A percentile compares a stretch with the other conserved stretches of the same genome.
phyloP scores from a whole-genome alignment of 148 eudicot genomes.

The Cornus suecica region DNA sequence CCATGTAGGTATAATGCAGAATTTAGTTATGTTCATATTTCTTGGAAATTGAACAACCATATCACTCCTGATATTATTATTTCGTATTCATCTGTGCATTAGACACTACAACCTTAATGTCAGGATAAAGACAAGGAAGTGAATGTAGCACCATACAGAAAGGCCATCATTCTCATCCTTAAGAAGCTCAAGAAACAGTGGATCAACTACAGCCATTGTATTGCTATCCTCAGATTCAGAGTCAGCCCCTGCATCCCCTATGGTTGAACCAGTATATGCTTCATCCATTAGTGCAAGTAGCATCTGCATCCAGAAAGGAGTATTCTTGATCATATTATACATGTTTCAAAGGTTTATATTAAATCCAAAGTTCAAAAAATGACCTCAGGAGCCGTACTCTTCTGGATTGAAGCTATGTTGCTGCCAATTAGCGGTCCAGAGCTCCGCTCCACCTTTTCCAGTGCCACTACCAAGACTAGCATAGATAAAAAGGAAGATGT shows the following conservation, averaged over 20 bases:
- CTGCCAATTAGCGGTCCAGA: slow-evolving; percentile 88
- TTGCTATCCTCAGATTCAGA: slow-evolving; percentile 91
- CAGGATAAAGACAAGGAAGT: background rate
- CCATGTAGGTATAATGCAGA: background rate
- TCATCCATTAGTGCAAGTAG: slow-evolving; percentile 97
- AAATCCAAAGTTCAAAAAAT: slow-evolving; percentile 18
- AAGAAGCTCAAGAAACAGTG: slow-evolving; percentile 89
- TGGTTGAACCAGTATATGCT: slow-evolving; percentile 99
- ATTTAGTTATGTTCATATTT: background rate
- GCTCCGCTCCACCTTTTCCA: slow-evolving; percentile 89
- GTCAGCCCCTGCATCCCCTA: slow-evolving; percentile 93
- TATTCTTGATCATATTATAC: slow-evolving; percentile 6
- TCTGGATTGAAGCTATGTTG: slow-evolving; percentile 95
- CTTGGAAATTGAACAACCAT: background rate
- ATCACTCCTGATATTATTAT: background rate
- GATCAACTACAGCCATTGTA: slow-evolving; percentile 81
- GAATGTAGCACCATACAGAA: slow-evolving; percentile 51
- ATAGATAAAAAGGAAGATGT: slow-evolving; percentile 11
- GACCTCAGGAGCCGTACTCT: slow-evolving; percentile 96
- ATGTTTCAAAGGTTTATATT: background rate
- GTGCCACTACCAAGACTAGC: slow-evolving; percentile 85
- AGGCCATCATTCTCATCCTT: slow-evolving; percentile 99
- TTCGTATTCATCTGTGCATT: background rate
- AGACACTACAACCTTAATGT: background rate
- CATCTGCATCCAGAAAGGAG: slow-evolving; percentile 59